Conservation (phyloP, 2,329 filamentous ascomycete genomes). For the Tympanopsis confertula region DNA sequence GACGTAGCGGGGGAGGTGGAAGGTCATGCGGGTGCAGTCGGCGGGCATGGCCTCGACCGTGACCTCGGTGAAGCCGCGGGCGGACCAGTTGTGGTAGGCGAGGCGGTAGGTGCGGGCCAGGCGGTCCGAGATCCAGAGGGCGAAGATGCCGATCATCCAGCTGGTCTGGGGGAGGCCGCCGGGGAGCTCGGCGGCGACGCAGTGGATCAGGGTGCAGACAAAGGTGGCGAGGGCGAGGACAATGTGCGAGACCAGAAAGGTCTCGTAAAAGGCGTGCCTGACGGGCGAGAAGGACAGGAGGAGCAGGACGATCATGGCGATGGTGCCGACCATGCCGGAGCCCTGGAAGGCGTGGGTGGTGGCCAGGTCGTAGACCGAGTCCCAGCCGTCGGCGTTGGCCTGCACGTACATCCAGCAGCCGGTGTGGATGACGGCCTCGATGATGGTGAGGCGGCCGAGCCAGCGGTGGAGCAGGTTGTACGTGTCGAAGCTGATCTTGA, state of each 20-base stretch:
- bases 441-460: neutral
- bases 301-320: constrained; percentile 48
- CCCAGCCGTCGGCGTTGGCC: neutral
- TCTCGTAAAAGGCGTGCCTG: constrained; percentile 93
- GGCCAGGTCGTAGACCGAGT: neutral
- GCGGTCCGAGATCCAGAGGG: constrained; percentile 69
- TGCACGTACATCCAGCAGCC: neutral
- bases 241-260: constrained; percentile 81
- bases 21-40: constrained; percentile 58
- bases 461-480: constrained; percentile 16
- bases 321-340: constrained; percentile 49
- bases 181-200: constrained; percentile 50
- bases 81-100: constrained; percentile 54
- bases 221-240: constrained; percentile 58
- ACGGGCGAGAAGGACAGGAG: constrained; percentile 65
- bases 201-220: constrained; percentile 68
- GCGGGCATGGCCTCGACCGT: constrained; percentile 57
- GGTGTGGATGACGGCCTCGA: neutral
- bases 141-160: constrained; percentile 63
- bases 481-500: constrained; percentile 27
- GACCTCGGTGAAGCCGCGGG: constrained; percentile 48
- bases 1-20: constrained; percentile 57
- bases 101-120: constrained; percentile 49
- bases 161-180: constrained; percentile 60
- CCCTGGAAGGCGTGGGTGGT: neutral